Evolutionary conservation across 192 early-diverging fungal genomes (phyloP), one percentile per base, ranked within the genome.

Genomic region (Chytriomyces confervae): DNA sequence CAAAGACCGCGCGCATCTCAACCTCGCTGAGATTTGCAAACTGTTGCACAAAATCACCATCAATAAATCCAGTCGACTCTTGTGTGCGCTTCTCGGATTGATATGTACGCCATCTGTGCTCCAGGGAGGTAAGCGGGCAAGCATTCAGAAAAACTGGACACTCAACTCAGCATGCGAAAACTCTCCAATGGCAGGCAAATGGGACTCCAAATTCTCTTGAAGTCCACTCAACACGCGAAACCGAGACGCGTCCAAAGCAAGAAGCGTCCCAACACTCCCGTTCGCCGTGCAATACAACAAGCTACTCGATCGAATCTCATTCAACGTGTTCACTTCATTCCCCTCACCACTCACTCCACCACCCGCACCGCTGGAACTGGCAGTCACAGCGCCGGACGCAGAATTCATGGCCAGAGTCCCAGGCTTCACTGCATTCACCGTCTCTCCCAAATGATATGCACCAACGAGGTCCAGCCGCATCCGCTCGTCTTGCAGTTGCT

Each of bases 21-120:
- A 73, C 85, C 18, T 11, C 47, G 1, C 84, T 71, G 72, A 96
- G 78, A 69, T 95, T 93, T 66, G 95, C 71, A 65, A 94, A 97
- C 57, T 81, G 75, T 80, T 97, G 94, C n/a, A 99, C 88, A 62
- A 99, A 74, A 79, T 97, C 96, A 5, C 97, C 97, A 80, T 99
- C 96, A 51, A 99, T 80, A 71, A 93, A 92, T 0, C 89, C 89
- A 45, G 83, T 83, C 8, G 86, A 70, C 11, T 84, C 76, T 6
- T 74, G 64, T 0, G 64, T 80, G 11, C 87, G 79, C 45, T 84
- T 82, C 23, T 91, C 90, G 48, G 88, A 91, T 29, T 57, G 72
- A 72, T 89, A 94, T 0, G 77, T 75, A 13, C 95, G 87, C 92
- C 91, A 97, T 7, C 83, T 87, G 2, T 36, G 36, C 36, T 36